Evolutionary conservation across 2,329 filamentous ascomycete species (phyloP).

Genomic region (Trichophyton schoenleinii): DNA sequence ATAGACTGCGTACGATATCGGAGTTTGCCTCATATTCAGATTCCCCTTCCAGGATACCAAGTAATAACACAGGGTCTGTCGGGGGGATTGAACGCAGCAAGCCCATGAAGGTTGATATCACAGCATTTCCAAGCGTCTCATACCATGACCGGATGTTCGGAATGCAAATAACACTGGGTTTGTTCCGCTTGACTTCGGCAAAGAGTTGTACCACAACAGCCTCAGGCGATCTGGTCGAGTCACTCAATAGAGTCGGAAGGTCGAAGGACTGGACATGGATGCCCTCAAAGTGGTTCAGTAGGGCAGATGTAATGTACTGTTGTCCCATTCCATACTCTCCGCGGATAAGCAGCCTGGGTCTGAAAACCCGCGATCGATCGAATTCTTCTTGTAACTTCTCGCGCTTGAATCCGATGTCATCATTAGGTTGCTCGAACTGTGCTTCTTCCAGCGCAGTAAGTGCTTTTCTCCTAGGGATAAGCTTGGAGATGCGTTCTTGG

Average conservation of each 20-base stretch:
- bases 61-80: constrained; percentile 74
- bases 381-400: constrained; percentile 71
- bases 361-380: constrained; percentile 74
- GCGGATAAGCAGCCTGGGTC: constrained; percentile 71
- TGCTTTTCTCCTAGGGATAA: constrained; percentile 75
- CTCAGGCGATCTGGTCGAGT: constrained; percentile 67
- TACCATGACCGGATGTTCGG: constrained; percentile 87
- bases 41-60: constrained; percentile 70
- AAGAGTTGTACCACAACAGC: constrained; percentile 84
- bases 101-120: constrained; percentile 68
- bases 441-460: constrained; percentile 86
- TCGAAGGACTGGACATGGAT: constrained; percentile 93
- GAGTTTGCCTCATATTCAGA: constrained; percentile 35
- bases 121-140: constrained; percentile 48
- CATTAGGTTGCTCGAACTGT: constrained; percentile 74
- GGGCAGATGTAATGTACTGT: constrained; percentile 68
- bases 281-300: constrained; percentile 84
- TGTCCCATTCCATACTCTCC: constrained; percentile 89
- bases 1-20: constrained; percentile 58
- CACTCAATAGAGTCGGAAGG: constrained; percentile 71
- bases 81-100: constrained; percentile 74
- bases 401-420: constrained; percentile 70
- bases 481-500: constrained; percentile 54
- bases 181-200: constrained; percentile 82
- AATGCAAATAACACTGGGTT: constrained; percentile 90